Evolutionary conservation across 371 early-diverging fungal genomes (phyloP).

Genomic region (Mucor racemosus): DNA sequence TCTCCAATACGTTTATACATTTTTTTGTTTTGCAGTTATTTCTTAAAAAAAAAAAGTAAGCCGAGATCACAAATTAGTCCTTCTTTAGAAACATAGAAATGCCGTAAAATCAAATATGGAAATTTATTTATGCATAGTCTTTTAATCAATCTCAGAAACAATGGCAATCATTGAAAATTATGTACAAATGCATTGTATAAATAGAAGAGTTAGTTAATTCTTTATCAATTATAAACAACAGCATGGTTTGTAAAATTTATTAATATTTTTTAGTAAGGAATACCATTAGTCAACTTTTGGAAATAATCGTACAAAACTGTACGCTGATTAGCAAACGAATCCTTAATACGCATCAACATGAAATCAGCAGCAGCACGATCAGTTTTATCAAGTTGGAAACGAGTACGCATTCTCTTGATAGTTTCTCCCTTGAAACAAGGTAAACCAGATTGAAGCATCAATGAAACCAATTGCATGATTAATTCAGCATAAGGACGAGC

Average conservation of each 20-base stretch:
- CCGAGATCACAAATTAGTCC: too few relatives aligned
- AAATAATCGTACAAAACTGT: slow-evolving; percentile 87
- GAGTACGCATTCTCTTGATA: slow-evolving; percentile 81
- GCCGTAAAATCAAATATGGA: too few relatives aligned
- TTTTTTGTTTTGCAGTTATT: too few relatives aligned
- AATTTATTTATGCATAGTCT: too few relatives aligned
- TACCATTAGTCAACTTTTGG: slow-evolving; percentile 90
- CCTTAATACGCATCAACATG: slow-evolving; percentile 89
- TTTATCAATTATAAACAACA: too few relatives aligned
- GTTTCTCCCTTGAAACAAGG: slow-evolving; percentile 97
- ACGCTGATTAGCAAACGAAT: slow-evolving; percentile 90
- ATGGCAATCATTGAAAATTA: too few relatives aligned
- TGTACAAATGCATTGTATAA: neutral
- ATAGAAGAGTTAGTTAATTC: neutral
- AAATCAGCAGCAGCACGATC: slow-evolving; percentile 95
- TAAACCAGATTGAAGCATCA: slow-evolving; percentile 96
- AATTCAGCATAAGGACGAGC: slow-evolving; percentile 93
- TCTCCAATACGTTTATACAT: too few relatives aligned
- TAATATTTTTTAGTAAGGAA: slow-evolving; percentile 19
- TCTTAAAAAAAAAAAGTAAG: too few relatives aligned
- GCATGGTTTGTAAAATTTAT: neutral
- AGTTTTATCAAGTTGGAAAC: slow-evolving; percentile 92
- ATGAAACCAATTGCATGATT: slow-evolving; percentile 86
- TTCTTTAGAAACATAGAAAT: too few relatives aligned
- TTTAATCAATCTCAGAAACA: too few relatives aligned